Evolutionary conservation across 1,139 yeast species (phyloP).

Genomic region (Geotrichum australiense): DNA sequence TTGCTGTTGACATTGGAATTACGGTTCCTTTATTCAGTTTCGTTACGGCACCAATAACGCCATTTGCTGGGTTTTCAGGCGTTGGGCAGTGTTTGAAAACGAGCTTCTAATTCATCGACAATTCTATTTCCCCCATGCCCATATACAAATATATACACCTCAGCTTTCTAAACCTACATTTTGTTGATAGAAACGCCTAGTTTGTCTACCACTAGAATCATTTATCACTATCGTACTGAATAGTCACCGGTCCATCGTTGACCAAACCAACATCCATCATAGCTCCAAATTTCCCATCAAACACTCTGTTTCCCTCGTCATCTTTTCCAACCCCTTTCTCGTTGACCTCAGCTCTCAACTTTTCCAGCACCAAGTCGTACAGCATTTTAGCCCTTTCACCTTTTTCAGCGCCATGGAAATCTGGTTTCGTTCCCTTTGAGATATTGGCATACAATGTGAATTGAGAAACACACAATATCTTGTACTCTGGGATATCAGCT

Average conservation of each 20-base stretch:
- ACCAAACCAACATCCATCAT: slow-evolving; percentile 90
- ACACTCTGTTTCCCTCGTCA: slow-evolving; percentile 55
- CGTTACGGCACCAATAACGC: too few species aligned
- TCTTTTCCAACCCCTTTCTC: slow-evolving; percentile 44
- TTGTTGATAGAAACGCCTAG: too few species aligned
- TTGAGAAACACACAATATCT: slow-evolving; percentile 70
- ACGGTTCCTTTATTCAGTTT: too few species aligned
- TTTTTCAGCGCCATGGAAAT: slow-evolving; percentile 83
- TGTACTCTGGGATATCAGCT: slow-evolving; percentile 45
- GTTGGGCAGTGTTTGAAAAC: too few species aligned
- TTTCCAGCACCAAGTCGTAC: slow-evolving; percentile 53
- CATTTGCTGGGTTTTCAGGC: too few species aligned
- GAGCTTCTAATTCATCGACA: too few species aligned
- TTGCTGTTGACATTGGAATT: too few species aligned
- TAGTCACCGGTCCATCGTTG: slow-evolving; percentile 82
- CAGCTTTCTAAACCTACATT: too few species aligned
- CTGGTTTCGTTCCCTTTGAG: slow-evolving; percentile 88
- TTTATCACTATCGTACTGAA: slow-evolving; percentile 58
- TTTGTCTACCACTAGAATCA: too few species aligned
- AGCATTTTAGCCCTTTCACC: slow-evolving; percentile 61
- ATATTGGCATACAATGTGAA: slow-evolving; percentile 81
- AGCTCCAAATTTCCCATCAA: slow-evolving; percentile 90
- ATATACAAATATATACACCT: too few species aligned
- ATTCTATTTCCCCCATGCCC: too few species aligned
- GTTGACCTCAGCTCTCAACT: slow-evolving; percentile 19